These are phyloP conservation scores for Eustoma russellianum DNA, from an alignment of 257 asterid genomes.

Conservation along the genomic window DNA sequence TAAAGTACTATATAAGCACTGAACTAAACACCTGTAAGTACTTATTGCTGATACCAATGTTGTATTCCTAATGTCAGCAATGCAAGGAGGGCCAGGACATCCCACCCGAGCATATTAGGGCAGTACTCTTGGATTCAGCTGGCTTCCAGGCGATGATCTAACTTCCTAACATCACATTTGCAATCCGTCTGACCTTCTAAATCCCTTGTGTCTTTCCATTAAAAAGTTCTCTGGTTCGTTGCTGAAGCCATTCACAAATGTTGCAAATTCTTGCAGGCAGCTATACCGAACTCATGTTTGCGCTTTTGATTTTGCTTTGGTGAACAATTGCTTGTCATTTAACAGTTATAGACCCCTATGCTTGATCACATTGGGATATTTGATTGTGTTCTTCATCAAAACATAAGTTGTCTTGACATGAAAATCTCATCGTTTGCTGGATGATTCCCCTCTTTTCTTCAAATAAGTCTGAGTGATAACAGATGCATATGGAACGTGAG, in stretches of 20 bases:
- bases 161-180: background rate
- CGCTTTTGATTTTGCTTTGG: conserved; percentile 2
- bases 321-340: conserved; percentile 2
- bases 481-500: too few relatives aligned
- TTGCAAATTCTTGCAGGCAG: conserved; percentile 5
- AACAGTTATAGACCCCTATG: too few relatives aligned
- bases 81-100: conserved; percentile 68
- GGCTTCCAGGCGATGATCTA: conserved; percentile 64
- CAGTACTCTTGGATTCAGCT: conserved; percentile 65
- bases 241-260: background rate
- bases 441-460: too few relatives aligned
- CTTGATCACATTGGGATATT: too few relatives aligned
- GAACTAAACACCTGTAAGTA: too few relatives aligned
- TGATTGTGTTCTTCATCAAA: too few relatives aligned
- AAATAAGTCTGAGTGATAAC: too few relatives aligned
- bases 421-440: too few relatives aligned
- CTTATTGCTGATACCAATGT: too few relatives aligned
- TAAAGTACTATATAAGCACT: too few relatives aligned
- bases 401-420: too few relatives aligned
- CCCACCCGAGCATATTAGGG: conserved; percentile 75
- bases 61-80: conserved; percentile 39
- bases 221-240: conserved; percentile 6
- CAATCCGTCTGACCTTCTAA: background rate
- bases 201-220: background rate
- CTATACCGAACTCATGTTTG: background rate